Conservation (phyloP, 2,329 filamentous ascomycete genomes). For the Lasiodiplodia sp. region DNA sequence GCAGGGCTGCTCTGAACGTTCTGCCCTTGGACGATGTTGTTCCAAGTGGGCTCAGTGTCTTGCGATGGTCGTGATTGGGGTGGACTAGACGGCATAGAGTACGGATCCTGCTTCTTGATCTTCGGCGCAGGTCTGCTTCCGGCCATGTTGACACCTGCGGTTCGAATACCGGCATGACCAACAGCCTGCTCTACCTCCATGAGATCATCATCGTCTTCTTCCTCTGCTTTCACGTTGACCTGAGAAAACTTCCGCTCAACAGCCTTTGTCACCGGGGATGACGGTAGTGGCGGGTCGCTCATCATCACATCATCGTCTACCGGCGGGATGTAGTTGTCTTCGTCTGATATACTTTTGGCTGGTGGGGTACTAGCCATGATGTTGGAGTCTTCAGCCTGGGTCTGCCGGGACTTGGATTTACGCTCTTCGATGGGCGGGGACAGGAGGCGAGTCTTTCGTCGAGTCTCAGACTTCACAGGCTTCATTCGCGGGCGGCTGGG, state of each 20-base stretch:
- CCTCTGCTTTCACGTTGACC: slow-evolving; percentile 64
- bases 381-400: slow-evolving; percentile 50
- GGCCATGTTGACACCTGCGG: slow-evolving; percentile 81
- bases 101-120: slow-evolving; percentile 67
- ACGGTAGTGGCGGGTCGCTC: slow-evolving; percentile 80
- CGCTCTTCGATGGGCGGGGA: slow-evolving; percentile 72
- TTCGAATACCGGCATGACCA: slow-evolving; percentile 67
- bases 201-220: slow-evolving; percentile 78
- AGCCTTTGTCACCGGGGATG: slow-evolving; percentile 83
- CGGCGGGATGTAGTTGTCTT: slow-evolving; percentile 64
- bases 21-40: slow-evolving; percentile 81
- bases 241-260: slow-evolving; percentile 70
- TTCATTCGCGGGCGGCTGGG: slow-evolving; percentile 65
- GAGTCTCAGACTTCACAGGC: slow-evolving; percentile 74
- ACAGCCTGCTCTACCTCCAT: slow-evolving; percentile 85
- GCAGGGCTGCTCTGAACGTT: slow-evolving; percentile 82
- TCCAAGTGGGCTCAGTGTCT: slow-evolving; percentile 69
- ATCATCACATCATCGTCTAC: slow-evolving; percentile 75
- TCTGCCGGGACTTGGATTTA: slow-evolving; percentile 36
- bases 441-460: slow-evolving; percentile 79
- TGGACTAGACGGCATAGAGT: slow-evolving; percentile 76
- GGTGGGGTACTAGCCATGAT: slow-evolving; percentile 51
- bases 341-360: slow-evolving; percentile 52
- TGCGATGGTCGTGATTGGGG: slow-evolving; percentile 72
- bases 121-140: slow-evolving; percentile 81